These are phyloP conservation scores for Alternaria angustiovoidea DNA, from an alignment of 2,329 filamentous ascomycete species.

Conservation along the genomic window DNA sequence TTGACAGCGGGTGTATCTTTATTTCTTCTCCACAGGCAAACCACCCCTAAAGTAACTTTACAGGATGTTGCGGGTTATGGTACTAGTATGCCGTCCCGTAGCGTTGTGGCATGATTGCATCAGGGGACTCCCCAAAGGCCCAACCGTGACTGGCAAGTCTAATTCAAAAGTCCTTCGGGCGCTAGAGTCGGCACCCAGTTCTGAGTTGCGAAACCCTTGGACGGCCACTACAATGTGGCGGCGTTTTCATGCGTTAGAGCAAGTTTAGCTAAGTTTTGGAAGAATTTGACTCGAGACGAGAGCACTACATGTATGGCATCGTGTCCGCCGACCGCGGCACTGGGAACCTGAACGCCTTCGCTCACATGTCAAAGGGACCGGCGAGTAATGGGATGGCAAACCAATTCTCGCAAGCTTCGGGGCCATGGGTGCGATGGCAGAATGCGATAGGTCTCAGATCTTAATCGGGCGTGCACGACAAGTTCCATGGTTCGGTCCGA, in stretches of 20 bases:
- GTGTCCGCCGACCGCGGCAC: conserved; percentile 3
- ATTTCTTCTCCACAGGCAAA: conserved; percentile 3
- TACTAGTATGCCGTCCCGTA: conserved; percentile 6
- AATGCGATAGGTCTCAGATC: neutral
- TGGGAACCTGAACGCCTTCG: neutral
- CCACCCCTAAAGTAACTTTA: conserved; percentile 6
- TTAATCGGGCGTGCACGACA: neutral
- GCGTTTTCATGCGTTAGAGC: conserved; percentile 1
- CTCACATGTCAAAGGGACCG: conserved; percentile 1
- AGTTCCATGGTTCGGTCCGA: neutral
- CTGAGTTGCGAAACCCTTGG: neutral
- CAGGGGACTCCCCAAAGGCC: conserved; percentile 2
- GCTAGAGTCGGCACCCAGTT: conserved; percentile 1
- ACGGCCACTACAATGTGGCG: conserved; percentile 1
- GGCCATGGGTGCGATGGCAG: neutral
- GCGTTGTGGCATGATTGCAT: conserved; percentile 1
- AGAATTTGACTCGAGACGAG: conserved; percentile 1
- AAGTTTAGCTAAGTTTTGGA: neutral
- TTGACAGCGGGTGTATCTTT: conserved; percentile 13
- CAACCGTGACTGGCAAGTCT: conserved; percentile 3
- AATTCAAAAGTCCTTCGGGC: neutral
- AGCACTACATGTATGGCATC: neutral
- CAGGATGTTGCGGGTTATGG: neutral
- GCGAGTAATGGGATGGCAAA: conserved; percentile 2
- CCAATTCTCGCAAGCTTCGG: neutral